Evolutionary conservation across 208 protist genomes (phyloP), one percentile per base, ranked within the genome.

Genomic region (Leishmania aethiopica): DNA sequence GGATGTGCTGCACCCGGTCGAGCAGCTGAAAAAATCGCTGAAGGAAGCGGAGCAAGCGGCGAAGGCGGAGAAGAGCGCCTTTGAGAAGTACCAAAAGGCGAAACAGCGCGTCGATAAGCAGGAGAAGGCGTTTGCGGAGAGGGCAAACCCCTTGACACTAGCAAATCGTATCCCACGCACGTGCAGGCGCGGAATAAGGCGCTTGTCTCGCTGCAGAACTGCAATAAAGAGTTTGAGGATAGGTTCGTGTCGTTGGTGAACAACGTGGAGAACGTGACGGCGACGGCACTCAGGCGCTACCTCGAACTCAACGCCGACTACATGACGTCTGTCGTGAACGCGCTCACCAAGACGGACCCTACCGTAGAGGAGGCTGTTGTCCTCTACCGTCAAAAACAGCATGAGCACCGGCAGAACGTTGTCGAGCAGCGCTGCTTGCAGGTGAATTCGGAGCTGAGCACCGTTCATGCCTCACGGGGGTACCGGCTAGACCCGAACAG

Each of bases 301-400:
- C 81, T 93, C 19, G 53, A 91, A 3, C 84, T 93, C 49, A 93
- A 91, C 85, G 84, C 84, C 13, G 72, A 67, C 28, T 94, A 89
- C 84, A 86, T 94, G 81, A 62, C 83, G 47, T 75, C 85, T 51
- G 83, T 94, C 10, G 72, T 94, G 10, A 78, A 90, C 42, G 82
- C 88, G 32, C 84, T 94, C 7, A 83, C 80, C 17, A 86, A 70
- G 32, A 86, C 81, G 7, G 85, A 91, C 71, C 81, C 84, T 10
- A 80, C 79, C 35, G 77, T 92, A 3, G 79, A 83, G 82, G 84
- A 83, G 69, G 81, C 70, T 8, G 73, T 89, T 2, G 79, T 75
- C 17, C 74, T 84, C 75, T 89, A 91, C 78, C 80, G 85, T 42
- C 32, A 76, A 76, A 64, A 78, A 28, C 73, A 77, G 64, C n/a